phyloP scores from a whole-genome alignment of 352 stramenopile genomes.

The Phytopythium sindhum region DNA sequence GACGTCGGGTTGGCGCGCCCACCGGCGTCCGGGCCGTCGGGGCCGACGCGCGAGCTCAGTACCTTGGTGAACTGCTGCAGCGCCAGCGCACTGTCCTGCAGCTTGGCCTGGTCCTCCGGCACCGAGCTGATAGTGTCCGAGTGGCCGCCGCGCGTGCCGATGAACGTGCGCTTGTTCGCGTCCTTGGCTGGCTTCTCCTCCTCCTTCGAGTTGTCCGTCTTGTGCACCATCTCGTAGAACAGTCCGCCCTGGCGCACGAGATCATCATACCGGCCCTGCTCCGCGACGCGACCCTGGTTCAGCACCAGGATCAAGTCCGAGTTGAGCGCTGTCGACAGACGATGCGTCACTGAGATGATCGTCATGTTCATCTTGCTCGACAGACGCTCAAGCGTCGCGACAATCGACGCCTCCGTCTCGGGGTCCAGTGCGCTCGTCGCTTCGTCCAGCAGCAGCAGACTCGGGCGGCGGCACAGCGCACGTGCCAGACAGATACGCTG shows the following conservation, averaged over 20 bases:
- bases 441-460: conserved; percentile 79
- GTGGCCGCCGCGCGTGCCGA: conserved; percentile 15
- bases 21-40: conserved; percentile 41
- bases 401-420: conserved; percentile 83
- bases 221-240: conserved; percentile 87
- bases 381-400: conserved; percentile 76
- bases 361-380: conserved; percentile 87
- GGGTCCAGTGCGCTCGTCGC: conserved; percentile 85
- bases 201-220: conserved; percentile 52
- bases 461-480: conserved; percentile 76
- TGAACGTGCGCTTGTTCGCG: conserved; percentile 25
- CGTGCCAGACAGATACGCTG: conserved; percentile 85
- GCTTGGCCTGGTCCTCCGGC: conserved; percentile 35
- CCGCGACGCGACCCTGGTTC: conserved; percentile 68
- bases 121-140: conserved; percentile 41
- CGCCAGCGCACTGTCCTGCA: conserved; percentile 61
- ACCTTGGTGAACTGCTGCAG: conserved; percentile 85
- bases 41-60: conserved; percentile 67
- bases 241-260: conserved; percentile 64
- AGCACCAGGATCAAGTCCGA: conserved; percentile 82
- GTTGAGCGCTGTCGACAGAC: conserved; percentile 78
- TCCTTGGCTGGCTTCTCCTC: conserved; percentile 27
- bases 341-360: conserved; percentile 88
- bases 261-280: conserved; percentile 74
- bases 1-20: conserved; percentile 43